Evolutionary conservation across 78 protist genomes (phyloP).

Genomic region (Protostelium mycophagum): DNA sequence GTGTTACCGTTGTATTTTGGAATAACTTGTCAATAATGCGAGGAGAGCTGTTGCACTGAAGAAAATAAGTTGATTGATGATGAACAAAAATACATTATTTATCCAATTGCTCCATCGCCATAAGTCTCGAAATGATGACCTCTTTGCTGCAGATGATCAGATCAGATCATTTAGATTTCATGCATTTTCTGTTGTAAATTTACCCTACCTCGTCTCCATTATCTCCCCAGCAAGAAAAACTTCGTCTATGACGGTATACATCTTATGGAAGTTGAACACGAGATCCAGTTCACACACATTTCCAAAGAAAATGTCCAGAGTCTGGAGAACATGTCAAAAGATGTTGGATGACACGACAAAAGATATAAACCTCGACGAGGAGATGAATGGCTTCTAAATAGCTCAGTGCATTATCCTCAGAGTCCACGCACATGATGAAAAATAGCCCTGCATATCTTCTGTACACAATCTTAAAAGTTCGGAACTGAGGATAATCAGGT

Average conservation of each 20-base stretch:
- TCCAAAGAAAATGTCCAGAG: constrained; percentile 93
- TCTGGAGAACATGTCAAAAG: too few relatives aligned
- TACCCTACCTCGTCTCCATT: constrained; percentile 92
- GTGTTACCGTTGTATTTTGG: too few relatives aligned
- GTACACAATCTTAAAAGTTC: constrained; percentile 84
- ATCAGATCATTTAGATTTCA: too few relatives aligned
- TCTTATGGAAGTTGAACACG: constrained; percentile 89
- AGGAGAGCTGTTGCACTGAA: too few relatives aligned
- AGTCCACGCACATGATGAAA: constrained; percentile 91
- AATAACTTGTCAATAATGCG: too few relatives aligned
- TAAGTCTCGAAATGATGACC: not conserved
- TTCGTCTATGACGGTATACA: constrained; percentile 94
- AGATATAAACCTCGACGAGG: constrained; percentile 93
- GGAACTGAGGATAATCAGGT: too few relatives aligned
- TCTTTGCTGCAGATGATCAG: not conserved
- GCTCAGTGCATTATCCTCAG: constrained; percentile 90
- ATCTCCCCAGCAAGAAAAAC: constrained; percentile 96
- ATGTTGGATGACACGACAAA: not conserved
- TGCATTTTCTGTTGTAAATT: not conserved
- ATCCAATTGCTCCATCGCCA: not conserved
- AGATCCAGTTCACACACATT: constrained; percentile 98
- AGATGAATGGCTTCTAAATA: constrained; percentile 92
- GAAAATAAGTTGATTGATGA: too few relatives aligned
- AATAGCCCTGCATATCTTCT: constrained; percentile 95
- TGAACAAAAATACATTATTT: too few relatives aligned